Evolutionary conservation across 1,139 yeast species (phyloP), one percentile per base, ranked within the genome.

Genomic region (Geotrichum aggregatum): DNA sequence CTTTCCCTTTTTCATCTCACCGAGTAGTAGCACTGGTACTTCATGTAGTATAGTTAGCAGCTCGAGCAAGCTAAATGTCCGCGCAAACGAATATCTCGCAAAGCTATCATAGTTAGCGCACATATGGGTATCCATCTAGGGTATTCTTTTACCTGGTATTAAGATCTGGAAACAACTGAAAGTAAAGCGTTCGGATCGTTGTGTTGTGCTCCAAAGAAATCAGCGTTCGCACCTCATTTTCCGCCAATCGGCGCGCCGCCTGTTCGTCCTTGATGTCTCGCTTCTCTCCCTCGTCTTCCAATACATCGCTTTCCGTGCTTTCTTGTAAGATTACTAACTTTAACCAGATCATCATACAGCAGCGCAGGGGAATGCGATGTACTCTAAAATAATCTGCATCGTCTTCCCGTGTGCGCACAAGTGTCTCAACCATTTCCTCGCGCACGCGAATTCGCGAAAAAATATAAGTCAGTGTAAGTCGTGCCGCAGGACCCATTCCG

Each of bases 161-260:
- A 5, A 53, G 28, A 6, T 53, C 52, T 2, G 56, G 56, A 24
- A 49, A 53, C 13, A 53, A 26, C 34, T 53, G 56, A 22, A 50
- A 53, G 38, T 53, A 53, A 14, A 53, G 46, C 30, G 45, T 47
- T 35, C 56, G 44, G 24, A 50, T 50, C 2, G 56, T 53, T n/a
- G 56, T 53, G 31, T 53, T 53, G 41, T 53, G 56, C 31, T 53
- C 56, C 33, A 53, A 34, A 3, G 54, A 48, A 34, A 50, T 50
- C 2, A 53, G 45, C n/a, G 52, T 53, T 22, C 49, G 26, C 8
- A 44, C 48, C 36, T 50, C 53, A 40, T n/a, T 11, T 24, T 36
- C 24, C 3, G 47, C 48, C 14, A 50, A 38, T 7, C 40, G 19
- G 13, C 19, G 14, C 5, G 44, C 47, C n/a, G 16, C 39, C 2